These are phyloP conservation scores for Sclerotinia glacialis DNA, from an alignment of 2,329 filamentous ascomycete genomes.

Conservation along the genomic window DNA sequence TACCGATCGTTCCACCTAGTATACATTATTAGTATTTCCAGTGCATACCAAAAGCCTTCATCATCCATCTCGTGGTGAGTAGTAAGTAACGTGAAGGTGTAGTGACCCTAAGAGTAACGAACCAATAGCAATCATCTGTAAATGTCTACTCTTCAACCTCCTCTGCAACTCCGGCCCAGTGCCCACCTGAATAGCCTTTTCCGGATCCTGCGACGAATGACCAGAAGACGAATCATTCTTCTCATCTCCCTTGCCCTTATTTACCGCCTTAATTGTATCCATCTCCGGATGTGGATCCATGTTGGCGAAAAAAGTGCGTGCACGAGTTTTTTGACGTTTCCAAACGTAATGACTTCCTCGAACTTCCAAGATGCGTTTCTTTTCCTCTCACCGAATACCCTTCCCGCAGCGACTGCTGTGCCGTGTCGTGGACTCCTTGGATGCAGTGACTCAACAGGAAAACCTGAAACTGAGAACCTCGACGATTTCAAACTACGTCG, in stretches of 20 bases:
- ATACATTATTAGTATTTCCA: constrained; percentile 4
- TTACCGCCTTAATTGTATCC: constrained; percentile 8
- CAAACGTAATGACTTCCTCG: constrained; percentile 13
- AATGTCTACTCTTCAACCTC: constrained; percentile 55
- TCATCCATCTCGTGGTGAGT: neutral
- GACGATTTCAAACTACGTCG: constrained; percentile 20
- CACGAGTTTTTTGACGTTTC: neutral
- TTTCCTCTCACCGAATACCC: neutral
- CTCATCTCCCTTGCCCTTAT: neutral
- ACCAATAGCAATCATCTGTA: constrained; percentile 65
- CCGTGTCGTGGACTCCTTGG: neutral
- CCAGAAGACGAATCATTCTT: constrained; percentile 16
- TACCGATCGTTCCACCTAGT: constrained; percentile 64
- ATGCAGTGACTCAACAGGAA: neutral
- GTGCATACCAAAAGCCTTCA: constrained; percentile 10
- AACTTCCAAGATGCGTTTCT: constrained; percentile 9
- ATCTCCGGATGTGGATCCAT: constrained; percentile 15
- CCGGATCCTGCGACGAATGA: constrained; percentile 17
- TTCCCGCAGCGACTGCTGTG: neutral
- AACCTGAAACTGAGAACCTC: constrained; percentile 13
- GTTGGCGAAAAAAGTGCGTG: constrained; percentile 8
- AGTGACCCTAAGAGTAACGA: constrained; percentile 24
- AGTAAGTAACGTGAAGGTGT: neutral
- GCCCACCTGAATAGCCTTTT: constrained; percentile 18
- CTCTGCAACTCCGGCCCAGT: constrained; percentile 25